Base-by-base conservation (phyloP, 202 grass and related monocot species). In the Dendrocalamus latiflorus region DNA sequence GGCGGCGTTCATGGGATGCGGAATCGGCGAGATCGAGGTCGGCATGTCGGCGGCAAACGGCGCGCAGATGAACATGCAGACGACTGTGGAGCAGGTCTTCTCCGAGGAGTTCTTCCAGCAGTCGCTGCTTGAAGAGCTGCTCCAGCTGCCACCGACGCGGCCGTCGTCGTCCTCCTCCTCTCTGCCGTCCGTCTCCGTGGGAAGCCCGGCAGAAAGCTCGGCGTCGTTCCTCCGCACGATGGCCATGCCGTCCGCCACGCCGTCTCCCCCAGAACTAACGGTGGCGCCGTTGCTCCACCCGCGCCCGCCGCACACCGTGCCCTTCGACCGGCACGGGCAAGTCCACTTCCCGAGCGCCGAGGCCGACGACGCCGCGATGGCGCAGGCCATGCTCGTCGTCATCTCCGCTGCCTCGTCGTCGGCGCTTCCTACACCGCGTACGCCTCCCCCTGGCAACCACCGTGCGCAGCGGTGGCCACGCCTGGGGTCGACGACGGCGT, bases 1-100 rank as follows among this genome's bases (percentile, higher is more conserved):
- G 77, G 92, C 92, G 11, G 87, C 87, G 37, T 99, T 99, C 77
- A 76, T 93, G 89, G 93, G 93, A 72, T 96, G 87, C 68, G 83
- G 86, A 7, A 89, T 57, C 34, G 96, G 96, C 37, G 96, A 99
- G 87, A 86, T 99, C 51, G 96, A 99, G 83, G 73, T 99, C 41
- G 96, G 96, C 59, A 60, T 92, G 80, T 83, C 71, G 3, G 85
- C 72, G 11, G 48, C 38, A 1, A 75, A 86, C 8, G 33, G 17
- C 8, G 5, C 33, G 24, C 44, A 0, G 21, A 84, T 42, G 41
- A 77, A 43, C 83, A 8, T 92, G 75, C 81, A 86, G 81, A 59
- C 75, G 54, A 93, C 50, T 38, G 12, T 96, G n/a, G 85, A 88
- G 4, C 96, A 94, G 60, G 88, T 96, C 3, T 94, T 99, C 81